Evolutionary conservation across 331 rosid species (phyloP).

Genomic region (Stylosanthes scabra): DNA sequence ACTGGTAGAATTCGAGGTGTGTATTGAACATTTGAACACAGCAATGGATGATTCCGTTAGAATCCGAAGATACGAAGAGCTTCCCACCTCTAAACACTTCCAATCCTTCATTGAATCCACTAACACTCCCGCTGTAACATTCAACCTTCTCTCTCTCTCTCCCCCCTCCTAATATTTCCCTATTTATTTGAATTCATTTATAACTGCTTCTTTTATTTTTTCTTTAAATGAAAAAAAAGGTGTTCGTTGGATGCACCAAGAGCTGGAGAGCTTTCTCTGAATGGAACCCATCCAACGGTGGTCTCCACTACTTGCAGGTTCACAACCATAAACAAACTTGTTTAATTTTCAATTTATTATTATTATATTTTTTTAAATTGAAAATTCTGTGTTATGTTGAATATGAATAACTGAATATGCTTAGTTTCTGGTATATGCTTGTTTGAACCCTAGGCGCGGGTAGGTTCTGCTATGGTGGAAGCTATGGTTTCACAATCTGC

Average conservation of each 20-base stretch:
- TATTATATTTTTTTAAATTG: neutral
- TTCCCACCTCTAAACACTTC: slow-evolving; percentile 55
- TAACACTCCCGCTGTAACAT: slow-evolving; percentile 50
- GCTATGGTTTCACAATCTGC: slow-evolving; percentile 85
- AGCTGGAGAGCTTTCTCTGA: slow-evolving; percentile 69
- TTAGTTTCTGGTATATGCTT: slow-evolving; percentile 24
- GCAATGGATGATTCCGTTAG: slow-evolving; percentile 52
- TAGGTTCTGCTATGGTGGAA: slow-evolving; percentile 80
- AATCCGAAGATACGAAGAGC: slow-evolving; percentile 56
- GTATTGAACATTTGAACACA: neutral
- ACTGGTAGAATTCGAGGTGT: neutral
- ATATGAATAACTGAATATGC: neutral
- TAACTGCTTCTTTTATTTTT: neutral
- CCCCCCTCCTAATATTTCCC: neutral
- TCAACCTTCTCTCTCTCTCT: slow-evolving; percentile 14
- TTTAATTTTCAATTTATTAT: neutral
- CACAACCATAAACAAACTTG: neutral
- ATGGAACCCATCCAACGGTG: slow-evolving; percentile 80
- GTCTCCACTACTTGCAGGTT: slow-evolving; percentile 88
- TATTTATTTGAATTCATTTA: neutral
- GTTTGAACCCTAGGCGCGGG: slow-evolving; percentile 55
- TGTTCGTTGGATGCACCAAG: slow-evolving; percentile 66
- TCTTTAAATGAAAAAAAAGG: slow-evolving; percentile 45
- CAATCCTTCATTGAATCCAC: slow-evolving; percentile 39
- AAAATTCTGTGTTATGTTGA: neutral